These are phyloP conservation scores for Rauvolfia tetraphylla DNA, from an alignment of 257 asterid genomes.

Conservation along the genomic window DNA sequence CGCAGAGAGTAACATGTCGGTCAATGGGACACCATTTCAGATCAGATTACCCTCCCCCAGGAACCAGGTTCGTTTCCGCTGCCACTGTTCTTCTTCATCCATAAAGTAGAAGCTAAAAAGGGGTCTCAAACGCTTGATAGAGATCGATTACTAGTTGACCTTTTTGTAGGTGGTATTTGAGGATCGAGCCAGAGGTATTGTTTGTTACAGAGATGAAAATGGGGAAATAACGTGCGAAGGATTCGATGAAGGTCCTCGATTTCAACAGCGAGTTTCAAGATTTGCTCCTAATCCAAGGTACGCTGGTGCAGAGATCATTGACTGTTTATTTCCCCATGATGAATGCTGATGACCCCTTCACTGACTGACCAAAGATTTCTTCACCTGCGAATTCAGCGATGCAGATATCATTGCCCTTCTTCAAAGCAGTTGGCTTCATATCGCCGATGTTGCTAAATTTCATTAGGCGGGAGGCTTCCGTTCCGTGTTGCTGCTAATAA, in stretches of 20 bases:
- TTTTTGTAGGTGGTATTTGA: constrained; percentile 23
- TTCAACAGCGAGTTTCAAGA: constrained; percentile 10
- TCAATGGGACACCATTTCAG: constrained; percentile 21
- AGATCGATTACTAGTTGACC: not conserved
- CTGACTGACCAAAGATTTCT: not conserved
- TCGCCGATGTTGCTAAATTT: not conserved
- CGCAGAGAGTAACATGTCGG: constrained; percentile 31
- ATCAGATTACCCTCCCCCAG: constrained; percentile 38
- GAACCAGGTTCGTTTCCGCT: constrained; percentile 25
- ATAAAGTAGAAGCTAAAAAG: not conserved
- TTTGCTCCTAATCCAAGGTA: constrained; percentile 17
- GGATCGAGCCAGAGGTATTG: constrained; percentile 26
- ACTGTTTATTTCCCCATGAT: no score
- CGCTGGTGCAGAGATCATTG: not conserved
- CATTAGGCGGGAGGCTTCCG: not conserved
- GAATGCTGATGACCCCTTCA: not conserved
- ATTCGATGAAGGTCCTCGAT: constrained; percentile 34
- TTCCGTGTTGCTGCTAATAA: not conserved
- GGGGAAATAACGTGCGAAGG: constrained; percentile 37
- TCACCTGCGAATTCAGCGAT: not conserved
- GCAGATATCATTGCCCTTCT: constrained; percentile 17
- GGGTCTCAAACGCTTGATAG: not conserved
- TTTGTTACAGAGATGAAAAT: constrained; percentile 28
- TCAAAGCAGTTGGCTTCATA: constrained; percentile 14
- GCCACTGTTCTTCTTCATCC: not conserved